Base-by-base conservation (phyloP, 495 filamentous ascomycete genomes). In the Neurospora sp. region DNA sequence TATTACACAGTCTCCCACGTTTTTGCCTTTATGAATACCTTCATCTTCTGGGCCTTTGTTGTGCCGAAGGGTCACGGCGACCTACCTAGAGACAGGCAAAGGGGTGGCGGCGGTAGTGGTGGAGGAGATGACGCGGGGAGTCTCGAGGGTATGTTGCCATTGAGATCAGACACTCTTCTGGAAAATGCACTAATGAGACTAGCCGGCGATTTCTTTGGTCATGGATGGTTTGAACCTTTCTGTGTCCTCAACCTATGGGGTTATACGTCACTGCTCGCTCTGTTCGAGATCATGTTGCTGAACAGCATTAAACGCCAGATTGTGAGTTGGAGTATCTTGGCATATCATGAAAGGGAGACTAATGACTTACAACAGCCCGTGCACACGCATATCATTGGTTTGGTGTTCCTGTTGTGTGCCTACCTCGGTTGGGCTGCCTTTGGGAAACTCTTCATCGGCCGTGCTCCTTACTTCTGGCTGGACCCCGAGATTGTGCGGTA, bases 351-450 rank as follows among this genome's bases (percentile, higher is more conserved):
- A n/a, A 42, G 7, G 6, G 37, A 23, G 9, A 5, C 41, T 41
- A 4, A 39, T 46, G n/a, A 9, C 48, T 78, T 40, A 77, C 44
- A 70, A 18, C 39, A 87, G 84, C 78, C 82, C 12, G 74, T 86
- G 12, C 72, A 73, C 8, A 75, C 74, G 14, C 84, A 87, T 71
- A 42, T 84, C 18, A 71, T 78, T 39, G 80, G 77, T 10, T 77
- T 85, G 27, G 76, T 83, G 20, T 75, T 81, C 46, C 72, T 85
- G 6, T 78, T 83, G 69, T 72, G 76, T 7, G 62, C 78, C 20
- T 89, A 88, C 71, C 78, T 87, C 31, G 82, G 79, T 4, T 88
- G 85, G 87, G 82, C 83, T 12, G 80, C 79, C 16, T 72, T 88
- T 39, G 85, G 86, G 46, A 80, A 85, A 70, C 74, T 82, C 8